Conservation (phyloP, 805 yeast genomes). For the Ogataea neopini region DNA sequence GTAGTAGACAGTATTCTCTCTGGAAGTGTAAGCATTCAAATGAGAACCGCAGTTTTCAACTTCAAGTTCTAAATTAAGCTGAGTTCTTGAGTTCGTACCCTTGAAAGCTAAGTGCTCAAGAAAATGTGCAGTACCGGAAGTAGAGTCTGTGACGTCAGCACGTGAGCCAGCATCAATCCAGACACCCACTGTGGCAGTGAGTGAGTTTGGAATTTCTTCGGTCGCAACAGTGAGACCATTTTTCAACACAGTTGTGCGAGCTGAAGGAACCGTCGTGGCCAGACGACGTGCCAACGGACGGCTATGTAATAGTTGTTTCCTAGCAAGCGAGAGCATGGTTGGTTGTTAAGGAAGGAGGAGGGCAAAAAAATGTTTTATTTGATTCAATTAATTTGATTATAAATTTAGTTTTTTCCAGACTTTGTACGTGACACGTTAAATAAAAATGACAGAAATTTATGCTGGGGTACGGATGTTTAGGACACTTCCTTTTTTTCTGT, state of each 20-base stretch:
- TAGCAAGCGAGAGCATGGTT: slow-evolving; percentile 11
- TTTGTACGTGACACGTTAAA: slow-evolving; percentile 6
- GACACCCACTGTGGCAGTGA: slow-evolving; percentile 96
- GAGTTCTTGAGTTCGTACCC: slow-evolving; percentile 83
- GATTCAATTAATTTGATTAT: background rate
- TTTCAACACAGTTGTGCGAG: slow-evolving; percentile 71
- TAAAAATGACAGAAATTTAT: background rate
- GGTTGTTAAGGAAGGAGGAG: background rate
- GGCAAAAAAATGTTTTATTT: background rate
- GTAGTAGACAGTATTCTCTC: slow-evolving; percentile 96
- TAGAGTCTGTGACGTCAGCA: slow-evolving; percentile 80
- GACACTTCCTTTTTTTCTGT: background rate
- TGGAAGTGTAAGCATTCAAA: slow-evolving; percentile 95
- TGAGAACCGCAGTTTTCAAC: slow-evolving; percentile 97
- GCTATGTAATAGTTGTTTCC: background rate
- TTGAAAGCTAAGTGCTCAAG: slow-evolving; percentile 95
- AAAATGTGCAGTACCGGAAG: slow-evolving; percentile 95
- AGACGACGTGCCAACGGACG: slow-evolving; percentile 8
- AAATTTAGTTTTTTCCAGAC: slow-evolving; percentile 5
- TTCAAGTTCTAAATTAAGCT: slow-evolving; percentile 82
- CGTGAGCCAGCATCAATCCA: slow-evolving; percentile 99
- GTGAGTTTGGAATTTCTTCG: slow-evolving; percentile 80
- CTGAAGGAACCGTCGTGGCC: slow-evolving; percentile 39
- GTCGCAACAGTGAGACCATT: slow-evolving; percentile 96
- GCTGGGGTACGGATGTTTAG: background rate